Conservation (phyloP, 495 filamentous ascomycete species). For the Daldinia bambusicola region DNA sequence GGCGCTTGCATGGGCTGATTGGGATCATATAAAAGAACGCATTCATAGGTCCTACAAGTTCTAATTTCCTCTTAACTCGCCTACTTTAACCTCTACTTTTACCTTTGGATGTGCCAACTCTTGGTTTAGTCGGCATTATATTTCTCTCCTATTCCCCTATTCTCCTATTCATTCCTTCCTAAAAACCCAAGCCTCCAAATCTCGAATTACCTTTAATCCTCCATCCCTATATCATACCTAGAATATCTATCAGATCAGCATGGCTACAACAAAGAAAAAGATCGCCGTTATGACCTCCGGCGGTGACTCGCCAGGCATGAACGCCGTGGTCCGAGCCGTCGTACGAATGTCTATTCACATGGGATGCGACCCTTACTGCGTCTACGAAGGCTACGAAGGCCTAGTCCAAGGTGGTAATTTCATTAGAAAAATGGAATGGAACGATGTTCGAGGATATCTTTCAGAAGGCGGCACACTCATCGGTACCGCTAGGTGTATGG, state of each 20-base stretch:
- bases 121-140: neutral
- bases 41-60: slow-evolving; percentile 12
- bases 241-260: slow-evolving; percentile 38
- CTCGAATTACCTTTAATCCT: neutral
- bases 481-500: slow-evolving; percentile 90
- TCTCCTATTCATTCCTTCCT: neutral
- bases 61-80: slow-evolving; percentile 12
- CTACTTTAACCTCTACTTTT: slow-evolving; percentile 5
- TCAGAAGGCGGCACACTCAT: slow-evolving; percentile 97
- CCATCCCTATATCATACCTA: neutral
- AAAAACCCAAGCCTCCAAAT: neutral
- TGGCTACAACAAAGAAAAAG: slow-evolving; percentile 69
- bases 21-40: slow-evolving; percentile 33
- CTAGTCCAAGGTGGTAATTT: slow-evolving; percentile 88
- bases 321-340: slow-evolving; percentile 90
- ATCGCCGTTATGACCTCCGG: slow-evolving; percentile 97
- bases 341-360: slow-evolving; percentile 90
- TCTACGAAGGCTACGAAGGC: slow-evolving; percentile 97
- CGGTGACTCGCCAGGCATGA: slow-evolving; percentile 98
- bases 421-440: slow-evolving; percentile 89
- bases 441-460: slow-evolving; percentile 93
- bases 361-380: slow-evolving; percentile 86
- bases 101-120: neutral
- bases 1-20: slow-evolving; percentile 31
- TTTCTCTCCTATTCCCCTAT: slow-evolving; percentile 6